Conservation (phyloP, 768 basidiomycete genomes). For the Suillus variegatus region DNA sequence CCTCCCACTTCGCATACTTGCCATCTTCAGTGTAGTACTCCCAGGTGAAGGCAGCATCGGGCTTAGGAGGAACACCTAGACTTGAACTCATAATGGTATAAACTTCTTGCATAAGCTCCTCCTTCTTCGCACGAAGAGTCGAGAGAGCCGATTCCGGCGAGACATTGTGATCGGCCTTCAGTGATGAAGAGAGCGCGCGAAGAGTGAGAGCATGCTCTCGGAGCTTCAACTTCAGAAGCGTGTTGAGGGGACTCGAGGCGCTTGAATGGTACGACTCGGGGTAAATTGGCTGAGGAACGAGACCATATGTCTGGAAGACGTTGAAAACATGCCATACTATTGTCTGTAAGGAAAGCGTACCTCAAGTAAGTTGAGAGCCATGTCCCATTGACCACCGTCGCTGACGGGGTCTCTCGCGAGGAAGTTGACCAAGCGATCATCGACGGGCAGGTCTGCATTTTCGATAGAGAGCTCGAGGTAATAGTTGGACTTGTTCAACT, state of each 20-base stretch:
- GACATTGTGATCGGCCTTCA: conserved; percentile 46
- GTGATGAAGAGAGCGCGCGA: conserved; percentile 57
- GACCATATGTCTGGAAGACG: conserved; percentile 65
- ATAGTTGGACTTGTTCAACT: conserved; percentile 88
- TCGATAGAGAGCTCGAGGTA: conserved; percentile 89
- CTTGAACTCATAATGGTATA: conserved; percentile 84
- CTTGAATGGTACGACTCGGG: conserved; percentile 87
- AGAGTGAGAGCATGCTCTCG: conserved; percentile 88
- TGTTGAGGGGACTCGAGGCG: conserved; percentile 69
- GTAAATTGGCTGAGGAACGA: conserved; percentile 80
- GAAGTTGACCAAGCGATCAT: conserved; percentile 80
- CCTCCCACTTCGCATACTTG: conserved; percentile 73
- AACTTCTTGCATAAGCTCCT: conserved; percentile 79
- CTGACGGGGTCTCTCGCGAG: conserved; percentile 77
- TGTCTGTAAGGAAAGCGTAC: conserved; percentile 30
- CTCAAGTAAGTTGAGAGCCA: conserved; percentile 72
- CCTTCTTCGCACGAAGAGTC: conserved; percentile 79
- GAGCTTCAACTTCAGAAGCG: conserved; percentile 84
- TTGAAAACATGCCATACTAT: conserved; percentile 11
- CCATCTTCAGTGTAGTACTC: conserved; percentile 86
- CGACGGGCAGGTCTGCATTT: conserved; percentile 74
- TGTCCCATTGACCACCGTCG: conserved; percentile 97
- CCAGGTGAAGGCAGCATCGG: conserved; percentile 75
- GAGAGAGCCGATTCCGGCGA: conserved; percentile 48
- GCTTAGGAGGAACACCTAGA: conserved; percentile 81